These are phyloP conservation scores for Botrytis fragariae DNA, from an alignment of 2,329 filamentous ascomycete genomes.

Conservation along the genomic window DNA sequence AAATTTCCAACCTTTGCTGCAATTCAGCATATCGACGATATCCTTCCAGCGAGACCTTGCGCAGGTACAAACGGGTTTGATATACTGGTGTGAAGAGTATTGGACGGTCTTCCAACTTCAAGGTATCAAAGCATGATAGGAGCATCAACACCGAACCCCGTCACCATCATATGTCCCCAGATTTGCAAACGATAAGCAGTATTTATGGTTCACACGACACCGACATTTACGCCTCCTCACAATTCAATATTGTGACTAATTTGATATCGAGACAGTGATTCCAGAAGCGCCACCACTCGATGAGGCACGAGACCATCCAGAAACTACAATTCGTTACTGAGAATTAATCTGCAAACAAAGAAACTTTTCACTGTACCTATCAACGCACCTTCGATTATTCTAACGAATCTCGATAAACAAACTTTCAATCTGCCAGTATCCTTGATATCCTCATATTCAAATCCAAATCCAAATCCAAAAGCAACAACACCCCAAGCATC, in stretches of 20 bases:
- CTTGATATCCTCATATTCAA: neutral
- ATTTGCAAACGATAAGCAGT: neutral
- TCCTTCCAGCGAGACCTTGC: neutral
- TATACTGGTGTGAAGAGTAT: neutral
- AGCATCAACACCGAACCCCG: neutral
- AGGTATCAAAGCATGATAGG: neutral
- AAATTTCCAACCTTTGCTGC: neutral
- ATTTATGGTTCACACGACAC: neutral
- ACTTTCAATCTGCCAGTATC: neutral
- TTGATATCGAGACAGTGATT: neutral
- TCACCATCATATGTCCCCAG: neutral
- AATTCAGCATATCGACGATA: neutral
- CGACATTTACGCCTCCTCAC: neutral
- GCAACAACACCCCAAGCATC: constrained; percentile 7
- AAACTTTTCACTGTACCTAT: neutral
- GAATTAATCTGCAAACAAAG: constrained; percentile 5
- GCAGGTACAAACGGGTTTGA: neutral
- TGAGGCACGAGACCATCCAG: constrained; percentile 5
- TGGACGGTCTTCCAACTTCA: neutral
- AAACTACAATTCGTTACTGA: neutral
- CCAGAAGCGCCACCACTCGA: neutral
- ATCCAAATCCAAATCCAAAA: neutral
- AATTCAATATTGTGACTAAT: neutral
- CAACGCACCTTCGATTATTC: neutral
- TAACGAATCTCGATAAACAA: neutral